Base-by-base conservation (phyloP, 768 basidiomycete species). In the Suillus sp. region DNA sequence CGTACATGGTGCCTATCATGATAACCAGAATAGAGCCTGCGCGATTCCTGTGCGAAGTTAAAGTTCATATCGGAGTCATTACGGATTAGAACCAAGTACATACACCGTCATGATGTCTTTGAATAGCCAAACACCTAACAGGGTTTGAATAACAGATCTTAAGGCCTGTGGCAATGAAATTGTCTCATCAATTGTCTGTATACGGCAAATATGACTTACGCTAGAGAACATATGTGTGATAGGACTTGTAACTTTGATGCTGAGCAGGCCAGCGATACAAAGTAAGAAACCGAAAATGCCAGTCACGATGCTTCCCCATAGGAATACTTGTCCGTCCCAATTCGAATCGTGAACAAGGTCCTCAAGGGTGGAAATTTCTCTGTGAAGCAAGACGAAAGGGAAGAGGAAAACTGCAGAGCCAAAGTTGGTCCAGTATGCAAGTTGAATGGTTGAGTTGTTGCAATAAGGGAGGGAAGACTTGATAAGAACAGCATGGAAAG, bases 151-250 rank as follows among this genome's bases (percentile, higher is more conserved):
- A 22, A 94, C 93, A 8, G 91, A 91, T 62, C 90, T 83, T 9
- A 89, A 90, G 34, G 92, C 90, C 92, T 90, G 66, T 54, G 59
- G 34, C 42, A 61, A 64, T 22, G 50, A 62, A 56, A 51, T 60
- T 47, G 61, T 65, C 10, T n/a, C 25, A 16, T 63, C 58, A 59
- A 61, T 53, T 27, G 32, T 34, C 20, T 55, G 38, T 48, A 59
- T 45, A 47, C 27, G 60, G 54, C 63, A 53, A 67, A 43, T n/a
- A 35, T 57, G 13, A 80, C 87, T 72, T 68, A 91, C 90, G 66
- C 83, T 89, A 18, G 87, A 88, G 76, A 93, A 90, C 90, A 92
- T 93, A 72, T 93, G 92, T 1, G 91, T 92, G 60, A 94, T 83
- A 5, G 92, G 92, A 62, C 88, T 90, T 18, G 91, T 93, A 57